Conservation (phyloP, 1,139 yeast genomes). For the Nakaseomyces uthaithaninus region DNA sequence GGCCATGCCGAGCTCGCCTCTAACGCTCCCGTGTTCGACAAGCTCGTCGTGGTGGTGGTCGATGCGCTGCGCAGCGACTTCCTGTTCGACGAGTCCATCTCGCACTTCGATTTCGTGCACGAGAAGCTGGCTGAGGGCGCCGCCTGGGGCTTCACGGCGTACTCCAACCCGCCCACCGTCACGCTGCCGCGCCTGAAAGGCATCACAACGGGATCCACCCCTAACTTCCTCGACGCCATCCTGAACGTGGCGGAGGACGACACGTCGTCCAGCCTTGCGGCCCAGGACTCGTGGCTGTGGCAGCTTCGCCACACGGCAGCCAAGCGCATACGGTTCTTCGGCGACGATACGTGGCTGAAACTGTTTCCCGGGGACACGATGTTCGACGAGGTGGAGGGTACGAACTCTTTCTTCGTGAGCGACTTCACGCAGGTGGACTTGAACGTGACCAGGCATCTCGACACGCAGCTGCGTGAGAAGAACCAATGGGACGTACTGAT, state of each 20-base stretch:
- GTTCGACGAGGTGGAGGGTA: constrained; percentile 70
- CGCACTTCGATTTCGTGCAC: constrained; percentile 64
- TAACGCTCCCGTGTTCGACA: constrained; percentile 48
- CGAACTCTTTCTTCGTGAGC: constrained; percentile 87
- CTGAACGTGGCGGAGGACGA: constrained; percentile 91
- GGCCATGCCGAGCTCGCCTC: constrained; percentile 3
- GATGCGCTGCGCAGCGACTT: constrained; percentile 93
- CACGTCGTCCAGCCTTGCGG: constrained; percentile 59
- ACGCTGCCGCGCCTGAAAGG: constrained; percentile 75
- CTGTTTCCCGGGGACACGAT: constrained; percentile 50
- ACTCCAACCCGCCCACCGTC: constrained; percentile 80
- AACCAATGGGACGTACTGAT: constrained; percentile 79
- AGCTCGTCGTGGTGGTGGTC: constrained; percentile 71
- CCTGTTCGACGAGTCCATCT: constrained; percentile 48
- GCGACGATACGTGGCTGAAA: constrained; percentile 97
- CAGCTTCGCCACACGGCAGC: constrained; percentile 44
- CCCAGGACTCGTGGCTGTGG: constrained; percentile 80
- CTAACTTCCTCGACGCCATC: constrained; percentile 77
- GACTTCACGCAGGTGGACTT: constrained; percentile 90
- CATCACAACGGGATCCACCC: constrained; percentile 74
- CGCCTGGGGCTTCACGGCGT: constrained; percentile 86
- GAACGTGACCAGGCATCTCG: constrained; percentile 83
- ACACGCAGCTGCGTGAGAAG: constrained; percentile 20
- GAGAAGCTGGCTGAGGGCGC: constrained; percentile 52
- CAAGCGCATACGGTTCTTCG: constrained; percentile 69